A percentile compares a stretch with the other conserved stretches of the same genome.
These are phyloP conservation scores for Casaregolazyma lundiana DNA, from an alignment of 1,139 yeast species.

Conservation along the genomic window DNA sequence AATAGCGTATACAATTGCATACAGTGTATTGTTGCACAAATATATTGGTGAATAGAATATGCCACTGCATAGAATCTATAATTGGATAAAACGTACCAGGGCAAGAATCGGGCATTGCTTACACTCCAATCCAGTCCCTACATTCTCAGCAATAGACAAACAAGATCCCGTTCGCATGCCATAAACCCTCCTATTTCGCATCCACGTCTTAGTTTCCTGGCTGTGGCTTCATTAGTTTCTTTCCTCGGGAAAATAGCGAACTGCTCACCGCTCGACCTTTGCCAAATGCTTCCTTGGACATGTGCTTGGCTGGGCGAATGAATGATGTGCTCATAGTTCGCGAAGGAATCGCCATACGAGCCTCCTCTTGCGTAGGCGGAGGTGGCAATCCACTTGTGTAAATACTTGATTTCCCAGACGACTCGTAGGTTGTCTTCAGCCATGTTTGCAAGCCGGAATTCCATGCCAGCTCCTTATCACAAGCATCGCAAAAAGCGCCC, in stretches of 20 bases:
- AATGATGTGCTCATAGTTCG: constrained; percentile 24
- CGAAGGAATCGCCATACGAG: constrained; percentile 21
- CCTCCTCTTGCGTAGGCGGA: constrained; percentile 22
- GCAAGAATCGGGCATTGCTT: too few relatives aligned
- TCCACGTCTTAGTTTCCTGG: constrained; percentile 4
- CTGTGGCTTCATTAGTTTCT: constrained; percentile 24
- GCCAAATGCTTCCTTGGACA: constrained; percentile 26
- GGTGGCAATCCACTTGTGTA: constrained; percentile 32
- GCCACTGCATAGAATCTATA: too few relatives aligned
- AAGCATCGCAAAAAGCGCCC: constrained; percentile 28
- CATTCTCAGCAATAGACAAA: too few relatives aligned
- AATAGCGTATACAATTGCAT: too few relatives aligned
- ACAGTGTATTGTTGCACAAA: too few relatives aligned
- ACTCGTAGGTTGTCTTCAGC: constrained; percentile 24
- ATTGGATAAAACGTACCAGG: too few relatives aligned
- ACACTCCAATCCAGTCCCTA: too few relatives aligned
- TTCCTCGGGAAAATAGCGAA: constrained; percentile 34
- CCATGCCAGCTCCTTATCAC: constrained; percentile 30
- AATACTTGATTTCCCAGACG: constrained; percentile 18
- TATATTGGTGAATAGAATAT: too few relatives aligned
- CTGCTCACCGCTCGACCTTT: constrained; percentile 34
- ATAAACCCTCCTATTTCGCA: not conserved
- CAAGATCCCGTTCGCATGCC: too few relatives aligned
- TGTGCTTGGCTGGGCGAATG: constrained; percentile 25
- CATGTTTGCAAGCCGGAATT: constrained; percentile 34